Base-by-base conservation (phyloP, 441 rosid genomes). In the Gossypium davidsonii region DNA sequence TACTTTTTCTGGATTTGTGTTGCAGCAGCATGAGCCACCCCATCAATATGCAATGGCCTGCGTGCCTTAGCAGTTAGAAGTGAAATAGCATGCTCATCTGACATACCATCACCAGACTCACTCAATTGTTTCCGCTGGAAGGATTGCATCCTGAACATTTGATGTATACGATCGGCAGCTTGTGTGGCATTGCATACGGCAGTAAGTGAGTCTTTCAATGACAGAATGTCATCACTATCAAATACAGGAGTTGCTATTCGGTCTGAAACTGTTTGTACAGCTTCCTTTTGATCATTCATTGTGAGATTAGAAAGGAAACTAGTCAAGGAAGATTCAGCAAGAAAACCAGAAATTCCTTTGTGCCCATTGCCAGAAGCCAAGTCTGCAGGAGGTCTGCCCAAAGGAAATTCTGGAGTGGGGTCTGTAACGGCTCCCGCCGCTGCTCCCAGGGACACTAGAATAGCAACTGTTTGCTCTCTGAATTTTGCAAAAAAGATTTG, bases 101-200 rank as follows among this genome's bases (percentile, higher is more conserved):
- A 85, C 62, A 85, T 80, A 59, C 83, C 90, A 81, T 77, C 82
- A 11, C 76, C 83, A 72, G 28, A 59, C 49, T 84, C 92, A 73
- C 76, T 80, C 39, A 88, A 74, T 78, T 87, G 88, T 80, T 91
- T 95, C 86, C 81, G 75, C 64, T 88, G 97, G 86, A 95, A 95
- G 70, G 97, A 92, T 67, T 92, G 94, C 84, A 91, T 80, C 81
- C 98, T 88, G 83, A 90, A 91, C 23, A 91, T 89, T 84, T 95
- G 97, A 74, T 89, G 84, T 71, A 93, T 89, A 21, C 96, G 97
- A 75, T 78, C 85, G 80, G 98, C 97, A 73, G 99, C 98, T 79
- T 92, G 99, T 49, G 97, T 91, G 65, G 99, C 98, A 83, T 95
- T 95, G 67, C 90, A 83, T 58, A 95, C 86, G 23, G 99, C 98